A percentile compares a stretch with the other conserved stretches of the same genome.
These are phyloP conservation scores for Rhodotorula sp. DNA, from an alignment of 1,284 basidiomycete genomes.

Conservation along the genomic window DNA sequence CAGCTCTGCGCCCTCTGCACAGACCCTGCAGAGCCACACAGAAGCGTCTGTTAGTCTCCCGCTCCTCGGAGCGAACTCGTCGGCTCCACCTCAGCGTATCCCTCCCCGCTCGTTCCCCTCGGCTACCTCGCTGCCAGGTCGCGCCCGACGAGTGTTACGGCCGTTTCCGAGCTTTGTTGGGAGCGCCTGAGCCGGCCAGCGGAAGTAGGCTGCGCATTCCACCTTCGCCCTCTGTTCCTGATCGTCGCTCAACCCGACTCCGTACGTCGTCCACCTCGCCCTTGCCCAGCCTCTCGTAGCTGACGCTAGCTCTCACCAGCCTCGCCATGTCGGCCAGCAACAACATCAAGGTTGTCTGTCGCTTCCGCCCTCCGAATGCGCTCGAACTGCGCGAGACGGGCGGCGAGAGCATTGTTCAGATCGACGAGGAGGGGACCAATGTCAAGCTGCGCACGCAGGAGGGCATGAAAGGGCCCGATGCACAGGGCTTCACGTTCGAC, in stretches of 20 bases:
- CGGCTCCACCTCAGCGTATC: conserved; percentile 1
- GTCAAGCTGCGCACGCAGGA: conserved; percentile 64
- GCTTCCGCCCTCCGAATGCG: conserved; percentile 92
- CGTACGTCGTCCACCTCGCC: neutral
- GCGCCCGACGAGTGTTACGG: too few species aligned
- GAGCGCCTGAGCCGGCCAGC: too few species aligned
- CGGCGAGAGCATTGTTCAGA: conserved; percentile 86
- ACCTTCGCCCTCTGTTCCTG: too few species aligned
- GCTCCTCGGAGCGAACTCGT: neutral
- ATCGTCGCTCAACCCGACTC: neutral
- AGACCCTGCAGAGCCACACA: neutral
- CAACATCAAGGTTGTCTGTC: conserved; percentile 81
- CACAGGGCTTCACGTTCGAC: conserved; percentile 94
- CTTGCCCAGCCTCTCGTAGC: neutral
- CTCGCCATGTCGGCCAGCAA: conserved; percentile 39
- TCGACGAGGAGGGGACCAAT: conserved; percentile 74
- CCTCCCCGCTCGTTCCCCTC: neutral
- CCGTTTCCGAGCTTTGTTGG: neutral
- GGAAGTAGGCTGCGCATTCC: too few species aligned
- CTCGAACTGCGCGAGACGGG: conserved; percentile 81
- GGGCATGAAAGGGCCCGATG: conserved; percentile 44
- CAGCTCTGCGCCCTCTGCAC: too few species aligned
- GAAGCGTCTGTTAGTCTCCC: neutral
- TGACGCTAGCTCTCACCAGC: too few species aligned
- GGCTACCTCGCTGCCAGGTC: too few species aligned